A percentile compares a stretch with the other conserved stretches of the same genome.
These are phyloP conservation scores for Fusarium coffeatum DNA, from an alignment of 2,329 filamentous ascomycete species.

Conservation along the genomic window DNA sequence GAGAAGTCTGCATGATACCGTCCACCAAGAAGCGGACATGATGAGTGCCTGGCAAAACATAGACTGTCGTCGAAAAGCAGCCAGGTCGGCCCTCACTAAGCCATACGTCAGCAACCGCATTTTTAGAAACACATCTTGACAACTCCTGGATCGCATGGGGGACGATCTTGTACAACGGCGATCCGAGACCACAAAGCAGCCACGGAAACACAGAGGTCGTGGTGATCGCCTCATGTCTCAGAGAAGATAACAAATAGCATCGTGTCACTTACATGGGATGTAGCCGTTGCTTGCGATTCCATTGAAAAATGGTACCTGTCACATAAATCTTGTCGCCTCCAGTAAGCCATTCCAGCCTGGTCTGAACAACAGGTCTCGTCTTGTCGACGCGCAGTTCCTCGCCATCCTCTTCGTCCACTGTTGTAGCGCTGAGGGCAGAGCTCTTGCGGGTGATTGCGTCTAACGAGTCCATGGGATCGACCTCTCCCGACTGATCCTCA, in stretches of 20 bases:
- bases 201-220: constrained; percentile 45
- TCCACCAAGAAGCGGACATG: constrained; percentile 97
- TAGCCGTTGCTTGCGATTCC: constrained; percentile 93
- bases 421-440: constrained; percentile 70
- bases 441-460: constrained; percentile 64
- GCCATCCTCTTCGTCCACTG: constrained; percentile 80
- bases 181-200: constrained; percentile 40
- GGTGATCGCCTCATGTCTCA: constrained; percentile 41
- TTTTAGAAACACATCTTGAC: constrained; percentile 5
- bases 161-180: constrained; percentile 35
- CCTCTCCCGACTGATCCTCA: constrained; percentile 63
- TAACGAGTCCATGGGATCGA: constrained; percentile 63
- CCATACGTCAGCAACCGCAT: constrained; percentile 33
- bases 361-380: constrained; percentile 82
- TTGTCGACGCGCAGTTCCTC: constrained; percentile 83
- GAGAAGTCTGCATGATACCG: constrained; percentile 89
- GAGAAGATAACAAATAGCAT: constrained; percentile 15
- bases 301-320: constrained; percentile 96
- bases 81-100: constrained; percentile 67
- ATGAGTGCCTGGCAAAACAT: constrained; percentile 91
- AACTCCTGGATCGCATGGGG: not conserved
- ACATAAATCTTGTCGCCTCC: constrained; percentile 93
- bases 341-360: constrained; percentile 84
- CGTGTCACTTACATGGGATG: constrained; percentile 78
- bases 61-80: constrained; percentile 80